Base-by-base conservation (phyloP, 139 green algal species). In the Chlamydomonas urium region DNA sequence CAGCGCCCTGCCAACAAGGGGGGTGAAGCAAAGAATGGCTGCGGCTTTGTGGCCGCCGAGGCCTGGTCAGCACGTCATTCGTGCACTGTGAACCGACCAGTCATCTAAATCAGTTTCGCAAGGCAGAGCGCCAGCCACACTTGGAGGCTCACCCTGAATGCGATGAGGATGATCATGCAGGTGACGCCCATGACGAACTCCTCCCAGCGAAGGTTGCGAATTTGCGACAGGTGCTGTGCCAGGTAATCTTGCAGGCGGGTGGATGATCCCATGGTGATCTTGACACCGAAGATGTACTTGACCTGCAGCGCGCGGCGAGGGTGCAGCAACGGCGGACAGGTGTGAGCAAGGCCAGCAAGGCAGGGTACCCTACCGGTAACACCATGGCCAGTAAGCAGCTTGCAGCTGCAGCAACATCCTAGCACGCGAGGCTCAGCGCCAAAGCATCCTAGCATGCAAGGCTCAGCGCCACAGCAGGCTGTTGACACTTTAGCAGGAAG, bases 161-260 rank as follows among this genome's bases (percentile, higher is more conserved):
- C 10, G 23, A 60, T 37, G 21, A 60, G 28, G 14, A 61, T 72
- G 26, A 61, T 29, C 17, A 61, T 72, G 65, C 65, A 72, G 19
- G 33, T 67, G 10, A 67, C 33, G n/a, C 60, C 60, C 60, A 67
- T 67, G 60, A 67, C 42, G 60, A 45, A 67, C 60, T 67, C 60
- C 33, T 67, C 19, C 60, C 60, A 67, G 5, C 32, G 32, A 5
- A 67, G 60, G 21, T 67, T 23, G 32, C 29, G 33, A 6, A 45
- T 67, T 14, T 67, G 32, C 10, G 60, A n/a, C 5, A 31, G 42
- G 33, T 67, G 42, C 60, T 42, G 32, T 17, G 24, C 32, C 14
- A 67, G 33, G 60, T 67, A 67, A 8, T 67, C 60, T 6, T 67
- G 56, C 26, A 65, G 56, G 10, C 26, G 26, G 8, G 60, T 67